Evolutionary conservation across 1,284 basidiomycete genomes (phyloP), one percentile per base, ranked within the genome.

Genomic region (Afroboletus lepidellus): DNA sequence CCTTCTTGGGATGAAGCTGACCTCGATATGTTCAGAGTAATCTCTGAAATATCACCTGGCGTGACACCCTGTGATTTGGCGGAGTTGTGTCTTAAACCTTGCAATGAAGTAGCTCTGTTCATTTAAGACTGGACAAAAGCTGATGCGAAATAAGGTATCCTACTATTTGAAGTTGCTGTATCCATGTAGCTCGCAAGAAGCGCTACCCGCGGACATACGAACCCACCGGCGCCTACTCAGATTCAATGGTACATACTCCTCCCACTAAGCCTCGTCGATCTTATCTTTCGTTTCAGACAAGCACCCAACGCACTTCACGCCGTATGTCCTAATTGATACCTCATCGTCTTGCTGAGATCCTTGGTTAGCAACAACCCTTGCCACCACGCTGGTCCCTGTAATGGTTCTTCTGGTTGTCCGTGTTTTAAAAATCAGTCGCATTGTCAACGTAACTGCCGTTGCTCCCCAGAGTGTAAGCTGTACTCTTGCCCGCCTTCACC

Each of bases 391-490:
- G 78, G 77, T 0, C 68, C 72, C 4, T 78, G 77, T 52, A 61
- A 56, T 20, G 49, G 37, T 23, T 43, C 45, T n/a, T 44, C 59
- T 3, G 27, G 57, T 1, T 78, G 78, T 50, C 43, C 39, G 8
- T 79, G 78, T 59, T 66, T 57, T 34, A 50, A 52, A 20, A 65
- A 70, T 48, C 59, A 62, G 18, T 56, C 68, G 0, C 70, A 72
- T 48, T 79, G 77, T 57, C 68, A 72, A 24, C 66, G 71, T 8
- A 68, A 65, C 45, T 79, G 77, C 50, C 61, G 60, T 21, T 79
- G 77, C 51, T 52, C 65, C 30, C 39, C 29, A 5, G 58, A 62
- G 41, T 78, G 76, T 77, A 54, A 45, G 71, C 48, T 21, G 3
- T 11, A 7, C 1, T 47, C 3, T 47, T 49, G 46, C 25, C n/a